These are phyloP conservation scores for Vaccinium macrocarpon DNA, from an alignment of 148 eudicot species.

Conservation along the genomic window DNA sequence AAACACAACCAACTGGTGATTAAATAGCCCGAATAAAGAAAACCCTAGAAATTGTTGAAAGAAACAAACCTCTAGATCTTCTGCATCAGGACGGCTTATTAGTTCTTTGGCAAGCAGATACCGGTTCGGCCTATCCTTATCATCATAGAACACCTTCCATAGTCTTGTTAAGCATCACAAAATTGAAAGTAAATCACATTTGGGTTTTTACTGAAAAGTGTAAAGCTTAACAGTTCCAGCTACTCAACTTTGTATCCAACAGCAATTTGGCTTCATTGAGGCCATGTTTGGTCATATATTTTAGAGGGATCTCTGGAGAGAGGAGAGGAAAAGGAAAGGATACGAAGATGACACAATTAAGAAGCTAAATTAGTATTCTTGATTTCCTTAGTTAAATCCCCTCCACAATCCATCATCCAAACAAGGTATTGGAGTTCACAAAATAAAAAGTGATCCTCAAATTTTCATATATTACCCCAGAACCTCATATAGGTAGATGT, in stretches of 20 bases:
- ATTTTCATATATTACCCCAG: not conserved
- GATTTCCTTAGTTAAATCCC: not conserved
- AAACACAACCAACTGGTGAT: not conserved
- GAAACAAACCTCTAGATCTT: constrained; percentile 84
- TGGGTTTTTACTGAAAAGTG: not conserved
- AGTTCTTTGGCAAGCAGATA: constrained; percentile 84
- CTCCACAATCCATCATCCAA: not conserved
- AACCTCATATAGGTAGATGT: not conserved
- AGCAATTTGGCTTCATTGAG: not conserved
- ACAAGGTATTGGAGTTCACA: not conserved
- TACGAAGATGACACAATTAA: not conserved
- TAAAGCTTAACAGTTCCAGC: not conserved
- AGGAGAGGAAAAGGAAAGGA: not conserved
- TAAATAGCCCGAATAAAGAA: not conserved
- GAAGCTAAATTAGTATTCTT: not conserved
- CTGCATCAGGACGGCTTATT: constrained; percentile 76
- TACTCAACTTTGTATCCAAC: not conserved
- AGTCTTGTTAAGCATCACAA: constrained; percentile 36
- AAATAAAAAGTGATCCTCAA: not conserved
- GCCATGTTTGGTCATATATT: not conserved
- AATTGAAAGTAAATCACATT: not conserved
- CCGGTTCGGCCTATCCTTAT: constrained; percentile 78
- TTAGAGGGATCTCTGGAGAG: not conserved
- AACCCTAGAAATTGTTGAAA: not conserved
- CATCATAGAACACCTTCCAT: constrained; percentile 97